Conservation (phyloP, 139 green algal genomes). For the Chlorella sp. region DNA sequence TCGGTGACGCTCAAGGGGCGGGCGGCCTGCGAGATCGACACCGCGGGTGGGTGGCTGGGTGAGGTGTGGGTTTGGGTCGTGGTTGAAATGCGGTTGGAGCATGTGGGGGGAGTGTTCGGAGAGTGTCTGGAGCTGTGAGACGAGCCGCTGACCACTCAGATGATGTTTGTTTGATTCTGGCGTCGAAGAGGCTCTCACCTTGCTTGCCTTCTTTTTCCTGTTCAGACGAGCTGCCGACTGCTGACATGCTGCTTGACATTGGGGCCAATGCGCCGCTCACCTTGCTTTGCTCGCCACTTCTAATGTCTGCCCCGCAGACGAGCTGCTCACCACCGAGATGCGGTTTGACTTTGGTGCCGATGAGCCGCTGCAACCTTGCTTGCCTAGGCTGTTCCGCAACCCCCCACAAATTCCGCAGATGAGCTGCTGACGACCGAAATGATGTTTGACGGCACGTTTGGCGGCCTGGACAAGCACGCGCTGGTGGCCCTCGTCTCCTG, state of each 20-base stretch:
- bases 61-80: too few species aligned
- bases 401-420: constrained; percentile 64
- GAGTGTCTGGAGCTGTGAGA: too few species aligned
- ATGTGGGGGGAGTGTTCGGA: too few species aligned
- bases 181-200: too few species aligned
- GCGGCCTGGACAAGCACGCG: constrained; percentile 60
- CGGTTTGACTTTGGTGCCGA: too few species aligned
- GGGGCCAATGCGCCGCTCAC: neutral
- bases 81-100: too few species aligned
- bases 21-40: constrained; percentile 29
- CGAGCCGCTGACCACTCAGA: too few species aligned
- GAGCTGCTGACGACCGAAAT: constrained; percentile 85
- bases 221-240: neutral
- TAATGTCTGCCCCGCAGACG: constrained; percentile 69
- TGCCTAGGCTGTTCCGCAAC: constrained; percentile 64
- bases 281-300: neutral
- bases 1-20: constrained; percentile 80
- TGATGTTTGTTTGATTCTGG: constrained; percentile 49
- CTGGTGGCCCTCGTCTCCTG: constrained; percentile 71
- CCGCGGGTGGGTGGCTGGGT: neutral
- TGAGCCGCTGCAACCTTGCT: constrained; percentile 85
- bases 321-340: too few species aligned
- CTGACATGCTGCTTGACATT: constrained; percentile 59
- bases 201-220: neutral
- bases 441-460: constrained; percentile 82